Conservation (phyloP, 208 protist species). For the Acanthamoeba castellanii region DNA sequence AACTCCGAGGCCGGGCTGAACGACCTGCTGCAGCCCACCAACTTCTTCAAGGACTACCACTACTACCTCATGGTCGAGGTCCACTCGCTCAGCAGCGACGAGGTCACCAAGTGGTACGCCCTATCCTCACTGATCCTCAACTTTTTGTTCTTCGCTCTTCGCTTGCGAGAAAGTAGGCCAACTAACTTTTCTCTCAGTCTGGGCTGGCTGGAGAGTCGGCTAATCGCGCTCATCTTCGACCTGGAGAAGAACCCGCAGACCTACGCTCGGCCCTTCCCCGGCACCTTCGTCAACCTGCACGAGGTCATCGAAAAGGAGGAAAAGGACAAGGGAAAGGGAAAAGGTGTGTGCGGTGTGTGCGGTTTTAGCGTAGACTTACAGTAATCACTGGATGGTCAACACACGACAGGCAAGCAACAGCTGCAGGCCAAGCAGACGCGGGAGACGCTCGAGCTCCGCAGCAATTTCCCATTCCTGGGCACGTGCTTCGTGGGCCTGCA, state of each 20-base stretch:
- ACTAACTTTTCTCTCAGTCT: neutral
- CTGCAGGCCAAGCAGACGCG: neutral
- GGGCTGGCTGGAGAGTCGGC: conserved; percentile 16
- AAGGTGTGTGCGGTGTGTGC: neutral
- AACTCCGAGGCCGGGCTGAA: neutral
- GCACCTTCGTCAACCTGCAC: conserved; percentile 22
- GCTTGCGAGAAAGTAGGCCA: no score
- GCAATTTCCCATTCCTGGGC: conserved; percentile 65
- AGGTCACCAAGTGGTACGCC: neutral
- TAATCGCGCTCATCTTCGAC: conserved; percentile 27
- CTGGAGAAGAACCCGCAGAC: conserved; percentile 63
- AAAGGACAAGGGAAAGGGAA: conserved; percentile 2
- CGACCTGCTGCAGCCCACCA: conserved; percentile 18
- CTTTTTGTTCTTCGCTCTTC: neutral
- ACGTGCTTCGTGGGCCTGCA: conserved; percentile 63
- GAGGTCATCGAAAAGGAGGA: conserved; percentile 32
- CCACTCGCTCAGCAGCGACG: conserved; percentile 29
- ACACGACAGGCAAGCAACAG: conserved; percentile 3
- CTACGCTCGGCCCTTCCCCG: conserved; percentile 65
- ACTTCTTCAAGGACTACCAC: conserved; percentile 72
- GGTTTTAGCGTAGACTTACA: no score
- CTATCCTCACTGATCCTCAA: neutral
- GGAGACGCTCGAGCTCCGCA: conserved; percentile 30
- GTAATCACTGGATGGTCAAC: no score
- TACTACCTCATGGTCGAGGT: conserved; percentile 59